Conservation (phyloP, 179 eudicot genomes). For the Carnegiea gigantea region DNA sequence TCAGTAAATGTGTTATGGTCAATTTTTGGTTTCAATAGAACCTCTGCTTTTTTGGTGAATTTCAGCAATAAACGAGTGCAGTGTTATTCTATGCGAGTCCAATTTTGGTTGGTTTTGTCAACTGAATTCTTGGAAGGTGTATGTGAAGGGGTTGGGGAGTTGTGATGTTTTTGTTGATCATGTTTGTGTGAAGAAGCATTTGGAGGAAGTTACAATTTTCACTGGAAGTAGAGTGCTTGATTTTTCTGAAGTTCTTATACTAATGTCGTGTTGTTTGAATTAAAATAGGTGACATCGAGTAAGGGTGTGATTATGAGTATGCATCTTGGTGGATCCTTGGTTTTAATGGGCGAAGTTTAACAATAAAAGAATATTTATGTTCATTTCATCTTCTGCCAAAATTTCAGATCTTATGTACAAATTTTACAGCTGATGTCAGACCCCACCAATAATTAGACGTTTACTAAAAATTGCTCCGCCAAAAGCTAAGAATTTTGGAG, state of each 20-base stretch:
- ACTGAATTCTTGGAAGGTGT: no score
- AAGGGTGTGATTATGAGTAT: background rate
- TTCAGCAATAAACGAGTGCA: no score
- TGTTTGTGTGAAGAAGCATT: background rate
- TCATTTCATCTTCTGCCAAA: background rate
- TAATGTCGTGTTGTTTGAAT: background rate
- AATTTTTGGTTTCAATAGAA: no score
- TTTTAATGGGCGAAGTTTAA: no score
- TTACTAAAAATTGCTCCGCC: background rate
- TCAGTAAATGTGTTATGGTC: no score
- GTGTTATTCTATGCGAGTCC: no score
- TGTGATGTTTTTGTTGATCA: background rate
- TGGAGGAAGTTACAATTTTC: background rate
- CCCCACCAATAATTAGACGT: background rate
- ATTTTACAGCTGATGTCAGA: background rate
- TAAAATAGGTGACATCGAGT: background rate
- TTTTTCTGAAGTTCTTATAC: no score
- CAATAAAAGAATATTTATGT: background rate
- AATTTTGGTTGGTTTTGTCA: no score
- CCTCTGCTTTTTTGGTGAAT: no score
- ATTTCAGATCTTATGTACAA: background rate
- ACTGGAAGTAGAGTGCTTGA: background rate
- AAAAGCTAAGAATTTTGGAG: background rate
- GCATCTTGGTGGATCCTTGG: background rate
- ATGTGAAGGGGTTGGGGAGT: no score